A percentile compares a stretch with the other conserved stretches of the same genome.
These are phyloP conservation scores for Pittosporum tobira DNA, from an alignment of 129 eudicot genomes.

Conservation along the genomic window DNA sequence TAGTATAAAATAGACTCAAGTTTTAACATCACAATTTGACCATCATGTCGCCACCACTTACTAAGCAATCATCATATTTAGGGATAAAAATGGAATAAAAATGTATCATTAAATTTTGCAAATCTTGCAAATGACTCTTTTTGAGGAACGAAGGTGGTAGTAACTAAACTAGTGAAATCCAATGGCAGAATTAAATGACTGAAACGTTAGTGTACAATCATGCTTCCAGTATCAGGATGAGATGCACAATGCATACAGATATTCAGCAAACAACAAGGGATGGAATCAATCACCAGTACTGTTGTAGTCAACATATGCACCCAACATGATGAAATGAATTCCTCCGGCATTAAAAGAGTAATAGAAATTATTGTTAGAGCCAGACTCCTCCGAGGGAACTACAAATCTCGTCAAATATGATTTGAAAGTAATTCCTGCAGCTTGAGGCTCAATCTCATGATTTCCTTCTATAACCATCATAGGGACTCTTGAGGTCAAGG, in stretches of 20 bases:
- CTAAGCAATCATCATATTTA: no score
- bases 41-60: no score
- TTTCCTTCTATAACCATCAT: conserved; percentile 94
- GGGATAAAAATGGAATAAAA: no score
- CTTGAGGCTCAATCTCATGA: conserved; percentile 96
- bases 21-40: no score
- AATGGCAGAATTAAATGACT: no score
- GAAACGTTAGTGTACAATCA: not conserved
- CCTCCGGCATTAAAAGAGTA: conserved; percentile 89
- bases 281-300: conserved; percentile 34
- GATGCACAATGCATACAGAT: not conserved
- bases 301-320: conserved; percentile 83
- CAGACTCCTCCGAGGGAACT: conserved; percentile 67
- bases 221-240: not conserved
- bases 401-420: conserved; percentile 68
- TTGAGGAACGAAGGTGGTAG: no score
- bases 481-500: conserved; percentile 73
- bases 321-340: conserved; percentile 84
- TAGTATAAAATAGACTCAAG: no score
- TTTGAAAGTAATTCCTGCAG: conserved; percentile 44
- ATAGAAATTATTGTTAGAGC: conserved; percentile 62
- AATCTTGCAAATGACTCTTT: no score
- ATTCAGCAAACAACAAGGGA: not conserved
- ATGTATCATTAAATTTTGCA: no score
- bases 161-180: no score